A percentile compares a stretch with the other conserved stretches of the same genome.
phyloP scores from a whole-genome alignment of 305 asterid genomes.

The Solanum hybrid region DNA sequence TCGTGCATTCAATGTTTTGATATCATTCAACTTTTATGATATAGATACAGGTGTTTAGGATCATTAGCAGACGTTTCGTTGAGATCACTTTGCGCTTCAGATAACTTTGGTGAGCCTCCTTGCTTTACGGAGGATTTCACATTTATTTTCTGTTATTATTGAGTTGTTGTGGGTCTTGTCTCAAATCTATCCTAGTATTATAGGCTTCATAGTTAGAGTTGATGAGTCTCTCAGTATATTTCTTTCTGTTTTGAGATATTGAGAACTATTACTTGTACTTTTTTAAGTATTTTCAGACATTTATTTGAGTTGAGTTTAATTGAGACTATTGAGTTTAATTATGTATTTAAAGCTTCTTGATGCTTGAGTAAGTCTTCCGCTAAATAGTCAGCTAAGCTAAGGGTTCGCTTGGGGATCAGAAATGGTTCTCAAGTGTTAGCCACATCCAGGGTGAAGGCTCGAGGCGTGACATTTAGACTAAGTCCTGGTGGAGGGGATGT shows the following conservation, averaged over 20 bases:
- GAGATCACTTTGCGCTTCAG: not conserved
- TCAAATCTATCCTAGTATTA: not conserved
- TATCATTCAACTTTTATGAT: not conserved
- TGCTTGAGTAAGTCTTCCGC: not conserved
- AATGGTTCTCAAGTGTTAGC: too few relatives aligned
- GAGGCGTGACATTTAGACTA: too few relatives aligned
- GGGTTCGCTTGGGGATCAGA: not conserved
- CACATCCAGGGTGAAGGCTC: too few relatives aligned
- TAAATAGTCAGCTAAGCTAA: not conserved
- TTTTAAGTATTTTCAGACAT: not conserved
- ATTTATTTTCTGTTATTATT: too few relatives aligned
- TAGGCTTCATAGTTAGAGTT: not conserved
- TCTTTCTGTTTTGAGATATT: not conserved
- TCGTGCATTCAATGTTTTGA: not conserved
- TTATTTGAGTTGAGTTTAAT: not conserved
- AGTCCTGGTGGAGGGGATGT: too few relatives aligned
- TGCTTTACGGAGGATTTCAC: not conserved
- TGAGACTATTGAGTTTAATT: too few relatives aligned
- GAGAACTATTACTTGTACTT: not conserved
- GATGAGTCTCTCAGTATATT: not conserved
- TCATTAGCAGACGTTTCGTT: not conserved
- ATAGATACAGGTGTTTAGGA: not conserved
- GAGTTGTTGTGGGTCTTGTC: not conserved
- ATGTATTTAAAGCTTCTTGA: not conserved
- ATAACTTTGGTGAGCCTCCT: not conserved